phyloP scores from a whole-genome alignment of 2,329 filamentous ascomycete species.

The Diaporthe caulivora region DNA sequence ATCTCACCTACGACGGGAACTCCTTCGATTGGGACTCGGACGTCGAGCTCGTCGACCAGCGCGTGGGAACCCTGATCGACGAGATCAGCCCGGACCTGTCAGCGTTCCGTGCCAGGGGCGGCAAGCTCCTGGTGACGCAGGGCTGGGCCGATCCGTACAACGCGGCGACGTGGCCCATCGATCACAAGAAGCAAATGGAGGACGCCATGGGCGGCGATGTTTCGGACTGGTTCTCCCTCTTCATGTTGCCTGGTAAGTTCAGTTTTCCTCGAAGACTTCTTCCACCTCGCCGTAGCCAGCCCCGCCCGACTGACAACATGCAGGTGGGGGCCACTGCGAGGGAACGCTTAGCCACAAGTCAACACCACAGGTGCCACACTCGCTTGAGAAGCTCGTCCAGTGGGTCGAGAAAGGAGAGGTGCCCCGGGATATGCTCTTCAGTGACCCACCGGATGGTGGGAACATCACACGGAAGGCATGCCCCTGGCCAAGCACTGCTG shows the following conservation, averaged over 20 bases:
- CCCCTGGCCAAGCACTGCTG: slow-evolving; percentile 1
- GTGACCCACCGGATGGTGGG: neutral
- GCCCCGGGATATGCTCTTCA: slow-evolving; percentile 14
- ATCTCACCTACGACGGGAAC: neutral
- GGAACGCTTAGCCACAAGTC: neutral
- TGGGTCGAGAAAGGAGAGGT: slow-evolving; percentile 8
- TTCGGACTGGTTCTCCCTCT: slow-evolving; percentile 7
- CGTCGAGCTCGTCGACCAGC: neutral
- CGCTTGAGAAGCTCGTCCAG: slow-evolving; percentile 9
- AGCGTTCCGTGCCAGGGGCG: slow-evolving; percentile 19
- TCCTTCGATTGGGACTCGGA: slow-evolving; percentile 19
- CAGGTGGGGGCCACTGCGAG: slow-evolving; percentile 15
- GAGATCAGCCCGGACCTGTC: slow-evolving; percentile 29
- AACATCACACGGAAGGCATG: slow-evolving; percentile 17
- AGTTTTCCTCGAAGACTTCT: too few relatives aligned
- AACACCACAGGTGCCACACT: slow-evolving; percentile 13
- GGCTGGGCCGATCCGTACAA: slow-evolving; percentile 26
- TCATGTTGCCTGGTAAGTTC: slow-evolving; percentile 7
- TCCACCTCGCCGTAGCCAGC: neutral
- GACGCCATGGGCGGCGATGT: slow-evolving; percentile 11
- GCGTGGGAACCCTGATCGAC: slow-evolving; percentile 24
- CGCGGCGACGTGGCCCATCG: slow-evolving; percentile 15
- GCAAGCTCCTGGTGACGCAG: slow-evolving; percentile 29
- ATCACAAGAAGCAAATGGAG: slow-evolving; percentile 19
- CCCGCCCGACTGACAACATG: neutral